These are phyloP conservation scores for Leccinum truebloodii DNA, from an alignment of 768 basidiomycete genomes.

Conservation along the genomic window DNA sequence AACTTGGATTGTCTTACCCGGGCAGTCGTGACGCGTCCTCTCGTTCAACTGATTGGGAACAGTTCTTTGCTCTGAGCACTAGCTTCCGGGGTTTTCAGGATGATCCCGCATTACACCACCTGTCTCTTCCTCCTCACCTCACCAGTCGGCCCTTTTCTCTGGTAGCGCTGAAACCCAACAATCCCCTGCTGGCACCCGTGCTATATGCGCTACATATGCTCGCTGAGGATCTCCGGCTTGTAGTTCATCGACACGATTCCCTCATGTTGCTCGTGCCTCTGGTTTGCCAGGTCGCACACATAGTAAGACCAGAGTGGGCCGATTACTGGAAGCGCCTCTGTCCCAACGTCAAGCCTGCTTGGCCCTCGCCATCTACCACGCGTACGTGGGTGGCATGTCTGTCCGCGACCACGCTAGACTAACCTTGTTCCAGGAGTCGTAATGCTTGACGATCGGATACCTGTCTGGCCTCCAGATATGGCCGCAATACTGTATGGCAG, in stretches of 20 bases:
- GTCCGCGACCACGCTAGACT: slow-evolving; percentile 3
- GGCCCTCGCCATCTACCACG: slow-evolving; percentile 52
- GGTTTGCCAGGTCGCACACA: slow-evolving; percentile 60
- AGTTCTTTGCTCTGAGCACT: slow-evolving; percentile 41
- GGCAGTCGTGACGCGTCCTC: slow-evolving; percentile 14
- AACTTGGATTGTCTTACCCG: slow-evolving; percentile 33
- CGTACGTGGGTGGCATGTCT: slow-evolving; percentile 14
- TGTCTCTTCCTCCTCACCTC: slow-evolving; percentile 39
- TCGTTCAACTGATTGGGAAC: slow-evolving; percentile 46
- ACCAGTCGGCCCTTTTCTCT: slow-evolving; percentile 30
- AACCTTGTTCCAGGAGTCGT: slow-evolving; percentile 38
- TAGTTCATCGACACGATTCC: slow-evolving; percentile 53
- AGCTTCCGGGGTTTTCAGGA: slow-evolving; percentile 54
- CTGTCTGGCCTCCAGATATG: slow-evolving; percentile 79
- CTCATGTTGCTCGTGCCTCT: slow-evolving; percentile 60
- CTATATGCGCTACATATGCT: slow-evolving; percentile 79
- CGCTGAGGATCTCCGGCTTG: slow-evolving; percentile 66
- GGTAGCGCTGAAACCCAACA: slow-evolving; percentile 37
- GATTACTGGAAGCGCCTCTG: slow-evolving; percentile 90
- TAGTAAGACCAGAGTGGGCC: slow-evolving; percentile 81
- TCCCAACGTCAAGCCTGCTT: slow-evolving; percentile 58
- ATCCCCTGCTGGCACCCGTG: slow-evolving; percentile 51
- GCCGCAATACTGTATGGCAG: slow-evolving; percentile 60
- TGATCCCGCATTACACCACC: slow-evolving; percentile 54
- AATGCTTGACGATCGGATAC: slow-evolving; percentile 65